Conservation (phyloP, 768 basidiomycete genomes). For the Butyriboletus loyo region DNA sequence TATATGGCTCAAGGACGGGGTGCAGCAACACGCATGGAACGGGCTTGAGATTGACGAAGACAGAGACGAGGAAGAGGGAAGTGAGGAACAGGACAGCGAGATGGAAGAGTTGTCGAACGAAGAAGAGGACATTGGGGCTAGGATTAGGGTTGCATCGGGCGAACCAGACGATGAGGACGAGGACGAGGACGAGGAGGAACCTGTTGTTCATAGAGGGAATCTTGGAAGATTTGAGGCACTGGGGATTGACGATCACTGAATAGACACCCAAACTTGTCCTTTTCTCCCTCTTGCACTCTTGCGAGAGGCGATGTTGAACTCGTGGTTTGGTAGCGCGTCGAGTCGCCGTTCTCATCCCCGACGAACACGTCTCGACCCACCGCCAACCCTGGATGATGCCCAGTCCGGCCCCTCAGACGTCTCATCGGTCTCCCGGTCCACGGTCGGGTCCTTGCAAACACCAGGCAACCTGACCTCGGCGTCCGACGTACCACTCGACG, state of each 20-base stretch:
- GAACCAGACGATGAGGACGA: conserved; percentile 17
- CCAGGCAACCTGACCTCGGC: conserved; percentile 12
- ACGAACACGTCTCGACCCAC: conserved; percentile 2
- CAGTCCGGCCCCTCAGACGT: conserved; percentile 5
- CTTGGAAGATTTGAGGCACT: conserved; percentile 33
- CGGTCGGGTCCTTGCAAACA: conserved; percentile 13
- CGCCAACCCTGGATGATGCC: not conserved
- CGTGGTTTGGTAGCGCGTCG: conserved; percentile 32
- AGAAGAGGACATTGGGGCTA: conserved; percentile 1
- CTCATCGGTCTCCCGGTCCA: conserved; percentile 18
- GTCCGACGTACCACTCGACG: conserved; percentile 23
- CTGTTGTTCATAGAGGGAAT: not conserved
- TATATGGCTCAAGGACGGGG: conserved; percentile 52
- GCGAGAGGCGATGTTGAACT: conserved; percentile 20
- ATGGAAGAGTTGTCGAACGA: conserved; percentile 11
- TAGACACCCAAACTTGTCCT: conserved; percentile 11
- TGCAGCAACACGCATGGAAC: conserved; percentile 21
- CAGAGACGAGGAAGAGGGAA: conserved; percentile 31
- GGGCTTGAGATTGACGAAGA: conserved; percentile 29
- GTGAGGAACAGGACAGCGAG: conserved; percentile 25
- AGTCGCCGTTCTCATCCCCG: conserved; percentile 18
- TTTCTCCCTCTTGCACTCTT: not conserved
- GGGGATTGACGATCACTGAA: conserved; percentile 16
- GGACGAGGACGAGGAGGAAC: conserved; percentile 13
- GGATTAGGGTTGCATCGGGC: conserved; percentile 4